Conservation (phyloP, 23 red algal genomes). For the Rhodosorus marinus region DNA sequence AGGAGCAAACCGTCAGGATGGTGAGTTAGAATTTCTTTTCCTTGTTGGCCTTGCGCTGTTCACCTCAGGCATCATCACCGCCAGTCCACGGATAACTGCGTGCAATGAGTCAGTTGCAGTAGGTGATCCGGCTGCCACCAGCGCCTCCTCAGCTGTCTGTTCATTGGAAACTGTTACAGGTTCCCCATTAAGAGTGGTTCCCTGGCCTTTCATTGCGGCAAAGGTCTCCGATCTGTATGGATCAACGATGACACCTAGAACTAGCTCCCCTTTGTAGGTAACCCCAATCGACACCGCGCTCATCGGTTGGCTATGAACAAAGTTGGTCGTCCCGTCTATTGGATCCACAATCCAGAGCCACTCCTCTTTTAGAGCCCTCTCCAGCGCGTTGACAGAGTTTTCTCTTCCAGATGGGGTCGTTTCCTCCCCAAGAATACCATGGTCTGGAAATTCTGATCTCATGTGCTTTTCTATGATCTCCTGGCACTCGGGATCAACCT, state of each 20-base stretch:
- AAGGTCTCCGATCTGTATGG: constrained; percentile 19
- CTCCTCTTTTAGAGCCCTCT: neutral
- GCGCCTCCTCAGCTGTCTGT: neutral
- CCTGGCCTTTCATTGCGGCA: neutral
- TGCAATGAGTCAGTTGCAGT: neutral
- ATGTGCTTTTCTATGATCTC: neutral
- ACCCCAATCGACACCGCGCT: constrained; percentile 12
- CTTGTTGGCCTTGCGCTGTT: too few relatives aligned
- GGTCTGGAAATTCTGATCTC: neutral
- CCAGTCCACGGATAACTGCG: neutral
- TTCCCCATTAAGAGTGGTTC: constrained; percentile 16
- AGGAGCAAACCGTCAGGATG: too few relatives aligned
- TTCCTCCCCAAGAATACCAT: neutral
- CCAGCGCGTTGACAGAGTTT: neutral
- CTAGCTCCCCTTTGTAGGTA: neutral
- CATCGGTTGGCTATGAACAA: constrained; percentile 8
- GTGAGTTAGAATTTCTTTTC: too few relatives aligned
- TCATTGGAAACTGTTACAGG: neutral
- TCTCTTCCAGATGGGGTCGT: neutral
- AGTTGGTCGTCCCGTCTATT: constrained; percentile 30
- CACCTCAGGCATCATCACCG: neutral
- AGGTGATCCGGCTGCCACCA: neutral
- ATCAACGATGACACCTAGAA: constrained; percentile 16
- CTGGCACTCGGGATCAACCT: neutral
- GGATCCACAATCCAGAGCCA: constrained; percentile 18